Conservation (phyloP, 495 filamentous ascomycete species). For the Recurvomyces mirabilis region DNA sequence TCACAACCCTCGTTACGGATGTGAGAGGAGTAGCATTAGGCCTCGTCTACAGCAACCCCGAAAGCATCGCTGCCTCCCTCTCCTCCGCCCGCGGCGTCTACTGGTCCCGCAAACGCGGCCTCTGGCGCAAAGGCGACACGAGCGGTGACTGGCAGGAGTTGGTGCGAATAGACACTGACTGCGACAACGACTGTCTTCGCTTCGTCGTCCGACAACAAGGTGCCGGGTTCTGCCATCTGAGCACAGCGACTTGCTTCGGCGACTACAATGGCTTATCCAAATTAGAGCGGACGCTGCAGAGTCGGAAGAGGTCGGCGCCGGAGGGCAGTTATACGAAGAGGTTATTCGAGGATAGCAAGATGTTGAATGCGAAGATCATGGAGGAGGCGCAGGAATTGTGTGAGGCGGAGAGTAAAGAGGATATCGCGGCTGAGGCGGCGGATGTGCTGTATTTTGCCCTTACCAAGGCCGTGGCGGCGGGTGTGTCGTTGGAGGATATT, state of each 20-base stretch:
- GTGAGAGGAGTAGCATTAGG: slow-evolving; percentile 78
- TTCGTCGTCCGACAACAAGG: slow-evolving; percentile 86
- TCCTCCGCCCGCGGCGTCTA: slow-evolving; percentile 87
- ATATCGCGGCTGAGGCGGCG: slow-evolving; percentile 86
- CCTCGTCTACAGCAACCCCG: slow-evolving; percentile 82
- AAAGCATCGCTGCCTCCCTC: slow-evolving; percentile 78
- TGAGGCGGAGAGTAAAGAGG: slow-evolving; percentile 64
- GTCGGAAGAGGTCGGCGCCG: slow-evolving; percentile 69
- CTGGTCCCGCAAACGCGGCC: slow-evolving; percentile 81
- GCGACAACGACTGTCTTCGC: slow-evolving; percentile 81
- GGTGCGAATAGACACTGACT: slow-evolving; percentile 73
- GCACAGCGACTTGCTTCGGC: slow-evolving; percentile 85
- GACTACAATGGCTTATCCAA: slow-evolving; percentile 66
- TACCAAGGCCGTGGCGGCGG: slow-evolving; percentile 71
- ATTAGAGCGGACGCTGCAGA: slow-evolving; percentile 72
- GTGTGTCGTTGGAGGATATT: slow-evolving; percentile 75
- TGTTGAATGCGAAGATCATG: slow-evolving; percentile 91
- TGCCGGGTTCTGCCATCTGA: slow-evolving; percentile 88
- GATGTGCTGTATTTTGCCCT: slow-evolving; percentile 94
- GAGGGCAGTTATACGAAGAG: slow-evolving; percentile 86
- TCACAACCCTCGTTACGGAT: slow-evolving; percentile 81
- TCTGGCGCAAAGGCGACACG: slow-evolving; percentile 94
- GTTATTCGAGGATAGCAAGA: slow-evolving; percentile 80
- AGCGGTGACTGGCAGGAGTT: slow-evolving; percentile 90
- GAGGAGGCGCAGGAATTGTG: slow-evolving; percentile 95